Base-by-base conservation (phyloP, 2,329 filamentous ascomycete species). In the Colletotrichum chrysophilum region DNA sequence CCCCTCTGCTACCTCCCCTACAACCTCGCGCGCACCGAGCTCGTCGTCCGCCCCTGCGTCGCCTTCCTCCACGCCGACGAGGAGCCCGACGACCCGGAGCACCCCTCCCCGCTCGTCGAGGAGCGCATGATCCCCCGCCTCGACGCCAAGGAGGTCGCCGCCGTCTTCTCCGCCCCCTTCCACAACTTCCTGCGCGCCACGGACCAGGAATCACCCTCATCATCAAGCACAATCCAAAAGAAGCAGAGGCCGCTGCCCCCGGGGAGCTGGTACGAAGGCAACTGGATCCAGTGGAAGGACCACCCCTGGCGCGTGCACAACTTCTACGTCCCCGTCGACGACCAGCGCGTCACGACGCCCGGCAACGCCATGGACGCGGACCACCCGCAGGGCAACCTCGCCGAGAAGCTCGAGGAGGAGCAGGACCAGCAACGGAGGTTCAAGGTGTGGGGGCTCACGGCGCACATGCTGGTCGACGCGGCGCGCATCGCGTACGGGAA, bases 401-500 rank as follows among this genome's bases (percentile, higher is more conserved):
- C 84, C 5, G 85, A 87, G 75, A 80, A 83, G 76, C 79, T 89
- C 18, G 86, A 91, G 73, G 87, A 89, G 77, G 87, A 86, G 61
- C 81, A 86, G 76, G 36, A 38, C 36, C 36, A 38, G 36, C 36
- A 38, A 38, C 36, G 36, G 36, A 38, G 36, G 36, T 98, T 97
- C 85, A 93, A 94, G 79, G 96, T 98, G 6, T 98, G 96, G 91
- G 96, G 96, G 18, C 96, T 98, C 95, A 98, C 96, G 69, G 96
- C 95, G 4, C 89, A 95, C 68, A 96, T 98, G 70, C 84, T 98
- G 70, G 95, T 98, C 7, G 96, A 98, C 85, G 94, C 94, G 6
- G 96, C 96, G 38, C 89, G 95, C 77, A 89, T 98, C 21, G 96
- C 96, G 24, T 98, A 97, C 83, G 93, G 86, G 3, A 90, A 94